Percentiles rank a stretch among this genome's conserved stretches.
These are phyloP conservation scores for Ogataea methylovora DNA, from an alignment of 805 yeast genomes.

Conservation along the genomic window DNA sequence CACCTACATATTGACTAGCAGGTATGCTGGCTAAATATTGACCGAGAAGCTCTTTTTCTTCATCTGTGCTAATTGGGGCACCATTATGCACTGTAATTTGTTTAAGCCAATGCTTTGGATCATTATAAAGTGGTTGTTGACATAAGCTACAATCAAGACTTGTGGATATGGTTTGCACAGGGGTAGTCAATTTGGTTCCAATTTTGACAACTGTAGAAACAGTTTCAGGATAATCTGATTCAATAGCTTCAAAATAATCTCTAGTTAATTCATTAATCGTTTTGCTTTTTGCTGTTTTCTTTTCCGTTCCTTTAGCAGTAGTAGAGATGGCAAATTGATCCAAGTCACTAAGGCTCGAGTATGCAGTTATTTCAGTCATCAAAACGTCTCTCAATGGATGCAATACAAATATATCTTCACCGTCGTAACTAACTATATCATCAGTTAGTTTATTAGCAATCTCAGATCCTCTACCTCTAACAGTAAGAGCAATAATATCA, in stretches of 20 bases:
- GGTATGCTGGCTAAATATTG: conserved; percentile 14
- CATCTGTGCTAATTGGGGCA: conserved; percentile 37
- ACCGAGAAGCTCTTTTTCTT: conserved; percentile 28
- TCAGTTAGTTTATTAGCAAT: conserved; percentile 48
- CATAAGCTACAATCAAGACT: conserved; percentile 48
- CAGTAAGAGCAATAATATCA: conserved; percentile 68
- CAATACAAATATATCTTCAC: conserved; percentile 33
- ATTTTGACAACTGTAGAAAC: conserved; percentile 90
- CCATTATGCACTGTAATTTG: conserved; percentile 57
- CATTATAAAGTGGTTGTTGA: conserved; percentile 40
- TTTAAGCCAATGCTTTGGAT: conserved; percentile 60
- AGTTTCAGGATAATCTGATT: conserved; percentile 76
- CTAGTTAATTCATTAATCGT: conserved; percentile 75
- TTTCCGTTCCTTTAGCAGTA: conserved; percentile 15
- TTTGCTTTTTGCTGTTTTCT: conserved; percentile 56
- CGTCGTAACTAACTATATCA: conserved; percentile 25
- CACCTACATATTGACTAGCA: neutral
- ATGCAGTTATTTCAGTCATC: conserved; percentile 58
- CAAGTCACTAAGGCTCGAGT: conserved; percentile 36
- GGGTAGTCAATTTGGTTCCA: conserved; percentile 65
- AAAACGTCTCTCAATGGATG: conserved; percentile 75
- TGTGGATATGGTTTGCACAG: conserved; percentile 16
- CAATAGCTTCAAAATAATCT: conserved; percentile 65
- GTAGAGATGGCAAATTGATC: conserved; percentile 19
- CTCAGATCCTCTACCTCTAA: conserved; percentile 77